Base-by-base conservation (phyloP, 1,284 basidiomycete genomes). In the Neolentinus lepideus region DNA sequence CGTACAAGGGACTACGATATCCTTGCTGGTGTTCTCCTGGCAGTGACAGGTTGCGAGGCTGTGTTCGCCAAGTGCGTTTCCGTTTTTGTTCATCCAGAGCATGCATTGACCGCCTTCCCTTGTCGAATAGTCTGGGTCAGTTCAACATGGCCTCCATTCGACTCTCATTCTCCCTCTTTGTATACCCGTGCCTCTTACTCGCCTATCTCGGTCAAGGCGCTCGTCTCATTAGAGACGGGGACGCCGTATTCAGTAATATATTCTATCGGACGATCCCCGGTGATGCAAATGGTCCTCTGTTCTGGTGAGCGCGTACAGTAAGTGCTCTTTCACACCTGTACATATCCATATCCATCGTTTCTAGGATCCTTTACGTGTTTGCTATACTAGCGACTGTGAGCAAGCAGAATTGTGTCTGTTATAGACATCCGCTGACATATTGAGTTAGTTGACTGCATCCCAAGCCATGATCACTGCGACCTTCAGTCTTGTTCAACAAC, bases 131-230 rank as follows among this genome's bases (percentile, higher is more conserved):
- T 60, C 71, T 87, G n/a, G 83, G 82, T 2, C 84, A 85, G 62
- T 87, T 87, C 69, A 83, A 81, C 63, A 77, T 73, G 12, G 52
- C 66, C 8, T 81, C 80, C 6, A 83, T 84, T 50, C 74, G 75
- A 78, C 67, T 76, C 27, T 84, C 75, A 0, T 87, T 88, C 61
- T 63, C 68, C 16, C 62, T 55, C 21, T 71, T 83, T 53, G 79
- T 82, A 0, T 86, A 83, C 62, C 85, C 85, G 1, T 75, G 78
- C 8, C 71, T 89, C n/a, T 57, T 83, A 1, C 69, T 88, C 0
- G 81, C 82, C 2, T 87, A 87, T 61, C 77, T 87, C 25, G 86
- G 85, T 1, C 85, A 89, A 69, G 85, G 85, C 12, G 81, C 85
- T 11, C 71, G 76, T 2, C 67, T 88, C 26, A 79, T 87, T 54